Percentiles rank a stretch among this genome's conserved stretches.
phyloP scores from a whole-genome alignment of 306 rosid genomes.

The Neltuma alba region DNA sequence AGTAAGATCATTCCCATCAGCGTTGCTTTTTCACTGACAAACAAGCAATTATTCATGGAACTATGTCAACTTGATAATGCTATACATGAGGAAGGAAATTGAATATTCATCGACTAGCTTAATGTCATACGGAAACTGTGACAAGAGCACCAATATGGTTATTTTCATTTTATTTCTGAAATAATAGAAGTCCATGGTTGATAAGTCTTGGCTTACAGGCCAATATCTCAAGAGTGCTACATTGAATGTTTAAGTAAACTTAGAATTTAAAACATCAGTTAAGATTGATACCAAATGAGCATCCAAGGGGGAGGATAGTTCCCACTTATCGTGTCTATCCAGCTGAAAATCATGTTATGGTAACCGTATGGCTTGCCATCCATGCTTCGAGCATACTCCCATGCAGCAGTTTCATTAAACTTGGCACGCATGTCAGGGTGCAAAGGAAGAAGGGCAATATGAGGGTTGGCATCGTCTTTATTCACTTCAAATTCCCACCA shows the following conservation, averaged over 20 bases:
- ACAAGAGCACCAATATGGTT: no score
- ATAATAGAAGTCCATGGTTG: no score
- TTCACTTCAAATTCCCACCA: conserved; percentile 94
- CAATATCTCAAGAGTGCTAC: conserved; percentile 4
- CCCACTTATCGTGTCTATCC: conserved; percentile 81
- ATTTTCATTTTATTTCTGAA: no score
- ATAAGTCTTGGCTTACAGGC: conserved; percentile 13
- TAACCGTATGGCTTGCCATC: conserved; percentile 84
- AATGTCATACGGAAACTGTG: no score
- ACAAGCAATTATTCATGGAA: neutral
- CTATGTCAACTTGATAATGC: conserved; percentile 15
- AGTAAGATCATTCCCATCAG: conserved; percentile 13
- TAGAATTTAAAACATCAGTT: conserved; percentile 11
- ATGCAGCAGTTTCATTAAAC: conserved; percentile 93
- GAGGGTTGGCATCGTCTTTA: conserved; percentile 85
- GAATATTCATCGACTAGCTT: no score
- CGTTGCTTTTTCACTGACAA: neutral
- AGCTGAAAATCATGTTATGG: conserved; percentile 95
- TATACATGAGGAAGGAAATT: neutral
- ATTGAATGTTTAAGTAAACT: conserved; percentile 18
- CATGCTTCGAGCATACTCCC: conserved; percentile 94
- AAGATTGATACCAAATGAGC: conserved; percentile 72
- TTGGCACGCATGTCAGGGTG: conserved; percentile 81
- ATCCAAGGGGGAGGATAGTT: conserved; percentile 98
- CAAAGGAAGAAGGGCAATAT: conserved; percentile 88